These are phyloP conservation scores for Lotus japonicus DNA, from an alignment of 306 rosid genomes.

Conservation along the genomic window DNA sequence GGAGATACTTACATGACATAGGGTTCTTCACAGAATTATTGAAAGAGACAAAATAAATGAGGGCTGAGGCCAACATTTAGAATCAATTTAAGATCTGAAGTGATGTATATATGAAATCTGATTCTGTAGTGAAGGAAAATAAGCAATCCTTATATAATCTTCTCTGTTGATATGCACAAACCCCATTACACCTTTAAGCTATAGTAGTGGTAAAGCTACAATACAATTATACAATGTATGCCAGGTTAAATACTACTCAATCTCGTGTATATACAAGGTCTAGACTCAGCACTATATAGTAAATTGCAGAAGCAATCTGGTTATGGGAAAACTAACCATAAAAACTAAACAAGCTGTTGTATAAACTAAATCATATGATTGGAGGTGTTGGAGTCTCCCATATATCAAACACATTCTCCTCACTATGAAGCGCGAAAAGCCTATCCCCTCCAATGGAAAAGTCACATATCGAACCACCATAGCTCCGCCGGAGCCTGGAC, in stretches of 20 bases:
- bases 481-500: constrained; percentile 67
- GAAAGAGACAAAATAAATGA: no score
- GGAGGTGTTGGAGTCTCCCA: constrained; percentile 94
- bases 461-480: constrained; percentile 91
- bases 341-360: constrained; percentile 1
- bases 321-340: constrained; percentile 1
- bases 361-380: constrained; percentile 43
- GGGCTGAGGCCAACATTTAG: neutral
- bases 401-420: constrained; percentile 88
- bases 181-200: constrained; percentile 8
- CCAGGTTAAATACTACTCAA: constrained; percentile 10
- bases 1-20: no score
- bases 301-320: constrained; percentile 22
- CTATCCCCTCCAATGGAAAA: constrained; percentile 94
- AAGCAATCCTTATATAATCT: constrained; percentile 22
- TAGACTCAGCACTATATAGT: constrained; percentile 3
- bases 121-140: neutral
- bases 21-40: no score
- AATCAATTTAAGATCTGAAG: constrained; percentile 14
- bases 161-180: constrained; percentile 18
- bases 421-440: constrained; percentile 87
- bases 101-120: constrained; percentile 3
- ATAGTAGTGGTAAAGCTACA: neutral
- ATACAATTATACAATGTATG: no score
- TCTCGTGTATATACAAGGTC: constrained; percentile 19